Percentiles rank a stretch among this genome's conserved stretches.
Evolutionary conservation across 805 yeast species (phyloP).

Genomic region (Zygosaccharomyces kombuchaensis): DNA sequence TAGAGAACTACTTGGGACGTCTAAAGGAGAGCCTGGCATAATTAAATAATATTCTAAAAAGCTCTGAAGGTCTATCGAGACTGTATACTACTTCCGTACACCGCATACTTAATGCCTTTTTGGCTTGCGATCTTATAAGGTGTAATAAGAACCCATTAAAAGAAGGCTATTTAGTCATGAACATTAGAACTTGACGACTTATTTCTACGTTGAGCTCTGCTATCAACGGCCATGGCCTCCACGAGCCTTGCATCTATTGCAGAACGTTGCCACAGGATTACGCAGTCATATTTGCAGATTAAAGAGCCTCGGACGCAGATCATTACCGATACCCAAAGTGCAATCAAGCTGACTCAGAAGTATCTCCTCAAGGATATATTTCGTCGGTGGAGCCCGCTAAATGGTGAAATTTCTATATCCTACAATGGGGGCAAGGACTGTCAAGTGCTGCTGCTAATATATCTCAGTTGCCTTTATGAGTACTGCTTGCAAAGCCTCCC

Average conservation of each 20-base stretch:
- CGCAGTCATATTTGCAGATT: constrained; percentile 24
- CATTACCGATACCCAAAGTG: constrained; percentile 29
- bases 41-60: background rate
- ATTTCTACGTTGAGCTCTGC: too few relatives aligned
- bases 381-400: constrained; percentile 30
- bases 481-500: constrained; percentile 17
- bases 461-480: constrained; percentile 52
- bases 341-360: constrained; percentile 22
- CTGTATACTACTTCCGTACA: constrained; percentile 3
- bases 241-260: constrained; percentile 18
- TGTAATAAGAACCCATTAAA: background rate
- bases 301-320: constrained; percentile 11
- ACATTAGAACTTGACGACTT: too few relatives aligned
- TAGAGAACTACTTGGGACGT: constrained; percentile 23
- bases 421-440: constrained; percentile 98
- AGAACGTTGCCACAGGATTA: constrained; percentile 26
- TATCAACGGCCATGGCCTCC: background rate
- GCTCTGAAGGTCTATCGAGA: background rate
- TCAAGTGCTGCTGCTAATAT: constrained; percentile 74
- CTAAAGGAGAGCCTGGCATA: constrained; percentile 20
- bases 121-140: background rate
- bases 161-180: background rate
- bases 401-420: constrained; percentile 64
- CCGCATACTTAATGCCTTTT: constrained; percentile 1
- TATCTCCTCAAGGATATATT: constrained; percentile 27